Percentiles rank a stretch among this genome's conserved stretches.
phyloP scores from a whole-genome alignment of 495 filamentous ascomycete species.

The Aspergillus baeticus region DNA sequence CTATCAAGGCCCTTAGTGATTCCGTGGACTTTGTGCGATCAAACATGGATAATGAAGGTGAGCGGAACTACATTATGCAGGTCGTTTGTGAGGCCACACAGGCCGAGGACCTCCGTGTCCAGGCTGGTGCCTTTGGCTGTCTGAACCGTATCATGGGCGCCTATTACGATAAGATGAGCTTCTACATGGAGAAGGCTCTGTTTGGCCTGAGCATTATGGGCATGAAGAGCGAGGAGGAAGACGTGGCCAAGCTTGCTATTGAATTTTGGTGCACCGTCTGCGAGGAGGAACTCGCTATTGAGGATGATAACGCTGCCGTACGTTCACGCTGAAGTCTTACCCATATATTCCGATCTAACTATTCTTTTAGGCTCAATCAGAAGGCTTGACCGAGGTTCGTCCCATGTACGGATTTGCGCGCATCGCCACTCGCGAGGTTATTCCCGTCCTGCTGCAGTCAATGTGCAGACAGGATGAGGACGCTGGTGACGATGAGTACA shows the following conservation, averaged over 20 bases:
- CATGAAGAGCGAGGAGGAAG: conserved; percentile 97
- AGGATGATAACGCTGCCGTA: conserved; percentile 92
- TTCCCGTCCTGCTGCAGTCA: conserved; percentile 83
- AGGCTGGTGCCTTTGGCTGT: conserved; percentile 93
- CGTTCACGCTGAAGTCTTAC: conserved; percentile 15
- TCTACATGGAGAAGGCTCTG: conserved; percentile 99
- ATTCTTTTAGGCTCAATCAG: conserved; percentile 53
- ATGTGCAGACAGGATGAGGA: conserved; percentile 98
- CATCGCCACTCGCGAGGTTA: conserved; percentile 85
- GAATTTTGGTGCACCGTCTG: conserved; percentile 99
- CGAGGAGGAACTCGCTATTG: conserved; percentile 95
- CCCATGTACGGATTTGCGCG: conserved; percentile 90
- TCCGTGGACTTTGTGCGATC: conserved; percentile 96
- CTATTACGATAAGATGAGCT: conserved; percentile 99
- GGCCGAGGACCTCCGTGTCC: conserved; percentile 81
- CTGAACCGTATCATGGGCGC: conserved; percentile 96
- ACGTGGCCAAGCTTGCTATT: conserved; percentile 95
- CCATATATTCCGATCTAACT: conserved; percentile 1
- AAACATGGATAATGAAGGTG: conserved; percentile 98
- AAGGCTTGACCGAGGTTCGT: conserved; percentile 73
- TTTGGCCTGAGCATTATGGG: conserved; percentile 98
- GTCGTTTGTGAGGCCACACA: conserved; percentile 99
- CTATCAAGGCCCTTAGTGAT: conserved; percentile 90
- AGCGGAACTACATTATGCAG: conserved; percentile 99
- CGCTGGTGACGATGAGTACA: conserved; percentile 94